Percentiles rank a stretch among this genome's conserved stretches.
Conservation (phyloP, 257 asterid genomes). For the Solanum commersonii region DNA sequence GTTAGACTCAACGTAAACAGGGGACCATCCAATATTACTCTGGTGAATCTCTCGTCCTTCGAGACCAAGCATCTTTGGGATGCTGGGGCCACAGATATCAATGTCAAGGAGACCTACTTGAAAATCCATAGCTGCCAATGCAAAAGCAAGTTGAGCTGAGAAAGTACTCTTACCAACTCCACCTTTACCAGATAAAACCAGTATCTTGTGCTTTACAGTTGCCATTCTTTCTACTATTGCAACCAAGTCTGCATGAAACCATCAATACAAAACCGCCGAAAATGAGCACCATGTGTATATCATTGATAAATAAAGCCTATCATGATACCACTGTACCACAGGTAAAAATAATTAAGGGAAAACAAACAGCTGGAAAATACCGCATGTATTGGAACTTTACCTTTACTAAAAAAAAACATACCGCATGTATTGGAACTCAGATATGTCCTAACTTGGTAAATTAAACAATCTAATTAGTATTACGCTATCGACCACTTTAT, state of each 20-base stretch:
- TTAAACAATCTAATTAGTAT: neutral
- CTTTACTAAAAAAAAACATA: too few relatives aligned
- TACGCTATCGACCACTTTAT: neutral
- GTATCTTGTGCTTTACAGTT: slow-evolving; percentile 86
- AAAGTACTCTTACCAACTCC: slow-evolving; percentile 97
- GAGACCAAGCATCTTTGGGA: slow-evolving; percentile 80
- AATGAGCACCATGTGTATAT: neutral
- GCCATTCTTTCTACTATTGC: slow-evolving; percentile 80
- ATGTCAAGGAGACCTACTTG: slow-evolving; percentile 88
- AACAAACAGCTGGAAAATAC: neutral
- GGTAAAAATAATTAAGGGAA: neutral
- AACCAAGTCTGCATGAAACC: slow-evolving; percentile 46
- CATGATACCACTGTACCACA: neutral
- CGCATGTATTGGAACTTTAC: neutral
- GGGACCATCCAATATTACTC: slow-evolving; percentile 87
- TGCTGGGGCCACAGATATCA: slow-evolving; percentile 93
- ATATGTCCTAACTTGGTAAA: neutral
- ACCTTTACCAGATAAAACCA: slow-evolving; percentile 84
- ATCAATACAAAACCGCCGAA: neutral
- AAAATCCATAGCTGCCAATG: slow-evolving; percentile 73
- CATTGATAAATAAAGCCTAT: neutral
- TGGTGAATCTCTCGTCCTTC: slow-evolving; percentile 75
- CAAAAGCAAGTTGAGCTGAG: slow-evolving; percentile 79
- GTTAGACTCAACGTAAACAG: slow-evolving; percentile 76
- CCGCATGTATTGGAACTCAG: neutral